Evolutionary conservation across 2,329 filamentous ascomycete species (phyloP), one percentile per base, ranked within the genome.

Genomic region (Diplodia scrobiculata): DNA sequence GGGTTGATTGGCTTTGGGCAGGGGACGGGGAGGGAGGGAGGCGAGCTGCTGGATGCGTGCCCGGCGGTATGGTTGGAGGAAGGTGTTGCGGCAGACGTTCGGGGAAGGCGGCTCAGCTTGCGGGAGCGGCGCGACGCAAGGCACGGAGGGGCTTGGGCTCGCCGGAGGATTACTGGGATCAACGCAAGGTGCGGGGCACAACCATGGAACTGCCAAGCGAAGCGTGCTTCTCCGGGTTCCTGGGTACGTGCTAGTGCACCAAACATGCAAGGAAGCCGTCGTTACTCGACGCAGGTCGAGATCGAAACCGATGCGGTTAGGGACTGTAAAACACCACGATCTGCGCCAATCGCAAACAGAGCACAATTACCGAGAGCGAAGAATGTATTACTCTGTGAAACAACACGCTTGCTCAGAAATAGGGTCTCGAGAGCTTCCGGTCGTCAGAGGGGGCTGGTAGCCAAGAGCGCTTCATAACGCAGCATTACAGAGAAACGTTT

Each of bases 311-410:
- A 36, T 11, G n/a, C n/a, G n/a, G n/a, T n/a, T n/a, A n/a, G n/a
- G n/a, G n/a, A n/a, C n/a, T 19, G 41, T 2, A 13, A 45, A 45
- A 45, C 41, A 10, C 19, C n/a, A n/a, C 10, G 17, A 1, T 19
- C 41, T 45, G 19, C 17, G 41, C 41, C 17, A 45, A 19, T 7
- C 13, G 17, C 21, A 19, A 10, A 7, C n/a, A 19, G 19, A 19
- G 21, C 17, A 19, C n/a, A 45, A 3, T 17, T 45, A 2, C 9
- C 9, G 58, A 50, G 29, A 50, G 29, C 13, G 45, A 50, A 36
- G 45, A 50, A 62, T 36, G 13, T 58, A 41, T 62, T 62, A 51
- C 45, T 50, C 41, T 62, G 51, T 25, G 58, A 41, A 60, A 62
- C 3, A 11, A 32, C 11, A 47, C 19, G 45, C n/a, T 38, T 27